A percentile compares a stretch with the other conserved stretches of the same genome.
Conservation (phyloP, 768 basidiomycete species). For the Lactifluus rugatus region DNA sequence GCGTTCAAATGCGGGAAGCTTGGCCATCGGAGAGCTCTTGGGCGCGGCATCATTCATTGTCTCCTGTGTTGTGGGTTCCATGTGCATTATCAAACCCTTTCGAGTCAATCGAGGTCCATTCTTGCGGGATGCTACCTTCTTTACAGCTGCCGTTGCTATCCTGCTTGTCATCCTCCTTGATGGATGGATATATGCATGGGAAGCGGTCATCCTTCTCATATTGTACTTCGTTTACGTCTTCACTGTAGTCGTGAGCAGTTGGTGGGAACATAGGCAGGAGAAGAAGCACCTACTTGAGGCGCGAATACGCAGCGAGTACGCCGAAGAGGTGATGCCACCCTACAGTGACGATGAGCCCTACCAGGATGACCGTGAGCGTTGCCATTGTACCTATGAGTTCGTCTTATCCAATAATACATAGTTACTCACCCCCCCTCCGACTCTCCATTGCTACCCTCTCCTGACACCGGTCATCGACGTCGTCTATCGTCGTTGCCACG, state of each 20-base stretch:
- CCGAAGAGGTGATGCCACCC: constrained; percentile 34
- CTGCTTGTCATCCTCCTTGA: constrained; percentile 74
- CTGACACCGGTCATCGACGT: constrained; percentile 20
- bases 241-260: constrained; percentile 65
- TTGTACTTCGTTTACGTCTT: constrained; percentile 72
- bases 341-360: constrained; percentile 42
- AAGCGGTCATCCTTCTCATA: constrained; percentile 59
- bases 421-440: constrained; percentile 18
- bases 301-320: constrained; percentile 50
- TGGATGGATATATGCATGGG: constrained; percentile 57
- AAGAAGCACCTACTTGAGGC: constrained; percentile 38
- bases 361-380: constrained; percentile 49
- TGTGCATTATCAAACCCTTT: constrained; percentile 96
- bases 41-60: constrained; percentile 96
- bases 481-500: constrained; percentile 36
- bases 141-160: constrained; percentile 71
- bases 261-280: constrained; percentile 59
- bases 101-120: constrained; percentile 72
- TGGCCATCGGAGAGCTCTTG: constrained; percentile 91
- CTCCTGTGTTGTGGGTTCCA: constrained; percentile 93
- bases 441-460: constrained; percentile 16
- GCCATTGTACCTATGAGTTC: background rate
- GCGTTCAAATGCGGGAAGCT: constrained; percentile 69
- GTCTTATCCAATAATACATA: background rate
- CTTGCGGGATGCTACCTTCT: constrained; percentile 91